Evolutionary conservation across 495 filamentous ascomycete genomes (phyloP).

Genomic region (Neurospora sp.): DNA sequence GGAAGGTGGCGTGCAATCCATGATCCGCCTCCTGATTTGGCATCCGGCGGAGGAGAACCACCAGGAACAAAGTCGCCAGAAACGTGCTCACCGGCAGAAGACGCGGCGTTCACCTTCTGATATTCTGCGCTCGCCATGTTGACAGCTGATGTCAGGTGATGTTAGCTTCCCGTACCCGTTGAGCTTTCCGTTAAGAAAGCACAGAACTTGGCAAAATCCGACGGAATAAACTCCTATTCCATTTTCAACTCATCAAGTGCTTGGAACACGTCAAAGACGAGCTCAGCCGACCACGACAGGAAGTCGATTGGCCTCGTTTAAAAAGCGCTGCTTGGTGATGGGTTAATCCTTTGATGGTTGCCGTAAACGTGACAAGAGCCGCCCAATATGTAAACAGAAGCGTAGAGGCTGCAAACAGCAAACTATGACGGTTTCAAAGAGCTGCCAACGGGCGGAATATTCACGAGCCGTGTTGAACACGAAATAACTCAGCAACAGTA

Average conservation of each 20-base stretch:
- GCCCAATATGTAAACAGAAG: background rate
- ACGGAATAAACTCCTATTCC: background rate
- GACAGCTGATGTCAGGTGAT: background rate
- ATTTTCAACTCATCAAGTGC: background rate
- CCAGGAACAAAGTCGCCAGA: background rate
- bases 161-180: background rate
- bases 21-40: conserved; percentile 3
- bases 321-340: background rate
- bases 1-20: conserved; percentile 27
- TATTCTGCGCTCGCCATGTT: background rate
- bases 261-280: background rate
- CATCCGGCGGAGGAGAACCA: background rate
- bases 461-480: background rate
- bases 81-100: background rate
- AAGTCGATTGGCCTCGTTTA: background rate
- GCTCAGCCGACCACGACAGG: background rate
- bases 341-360: background rate
- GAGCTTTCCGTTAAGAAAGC: background rate
- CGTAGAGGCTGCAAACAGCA: background rate
- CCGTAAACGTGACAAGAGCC: background rate
- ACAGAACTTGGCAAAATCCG: background rate
- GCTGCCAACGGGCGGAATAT: background rate
- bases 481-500: background rate
- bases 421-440: background rate
- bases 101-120: background rate